Base-by-base conservation (phyloP, 1,284 basidiomycete species). In the Paramarasmius palmivorus region DNA sequence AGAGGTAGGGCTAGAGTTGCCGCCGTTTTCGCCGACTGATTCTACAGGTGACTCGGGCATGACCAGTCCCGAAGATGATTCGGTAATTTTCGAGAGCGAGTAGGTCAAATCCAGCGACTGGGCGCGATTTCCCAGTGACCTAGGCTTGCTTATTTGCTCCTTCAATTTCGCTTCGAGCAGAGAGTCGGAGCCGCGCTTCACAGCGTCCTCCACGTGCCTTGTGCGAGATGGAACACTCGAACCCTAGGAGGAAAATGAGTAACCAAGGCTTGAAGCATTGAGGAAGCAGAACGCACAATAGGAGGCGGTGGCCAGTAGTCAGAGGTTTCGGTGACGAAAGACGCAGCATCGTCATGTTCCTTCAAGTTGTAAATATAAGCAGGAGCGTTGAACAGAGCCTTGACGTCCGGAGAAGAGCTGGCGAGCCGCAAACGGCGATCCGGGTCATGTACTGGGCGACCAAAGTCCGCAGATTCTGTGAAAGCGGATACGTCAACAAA, bases 331-430 rank as follows among this genome's bases (percentile, higher is more conserved):
- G 79, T 71, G 34, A 80, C 66, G 60, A 84, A 88, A 46, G 74
- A 78, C 9, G 78, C 70, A 59, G 81, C 82, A 42, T 75, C 70
- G 57, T 86, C 82, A 19, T 79, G 83, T 55, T 88, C 84, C 56
- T 90, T 87, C 3, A 90, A 73, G 61, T 88, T 83, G 62, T 89
- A 89, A 58, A 90, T 83, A 62, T 88, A 90, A 9, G 85, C 78
- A 32, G 88, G 85, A 2, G 86, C 83, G 65, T 92, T 93, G 73
- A 98, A 98, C 56, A 98, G 71, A 0, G 95, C 94, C 72, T 98
- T 98, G 56, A 98, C 95, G 65, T 98, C 93, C 0, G 93, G 92
- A 3, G 94, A 92, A 8, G 93, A 93, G 60, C 86, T 92, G 9
- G 92, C 92, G 54, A 95, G 76, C 46, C 93, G 84, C 48, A 94